Evolutionary conservation across 2,329 filamentous ascomycete genomes (phyloP).

Genomic region (Plenodomus lindquistii): DNA sequence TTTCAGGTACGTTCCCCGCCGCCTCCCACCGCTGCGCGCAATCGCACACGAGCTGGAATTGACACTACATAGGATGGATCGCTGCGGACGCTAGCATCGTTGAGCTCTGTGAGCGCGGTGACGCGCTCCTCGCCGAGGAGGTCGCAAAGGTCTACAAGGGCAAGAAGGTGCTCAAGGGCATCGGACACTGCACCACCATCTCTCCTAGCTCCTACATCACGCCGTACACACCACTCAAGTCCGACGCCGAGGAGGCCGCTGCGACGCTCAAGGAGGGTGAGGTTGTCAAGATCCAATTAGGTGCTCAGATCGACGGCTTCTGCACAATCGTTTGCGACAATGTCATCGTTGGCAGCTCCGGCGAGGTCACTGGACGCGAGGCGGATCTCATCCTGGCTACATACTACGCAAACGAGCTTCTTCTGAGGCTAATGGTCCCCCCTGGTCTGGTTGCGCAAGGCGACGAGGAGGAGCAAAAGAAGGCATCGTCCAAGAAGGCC

Average conservation of each 20-base stretch:
- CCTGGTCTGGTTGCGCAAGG: slow-evolving; percentile 82
- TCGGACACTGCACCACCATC: slow-evolving; percentile 91
- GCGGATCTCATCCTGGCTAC: slow-evolving; percentile 90
- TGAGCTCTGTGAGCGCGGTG: slow-evolving; percentile 91
- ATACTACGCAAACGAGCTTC: slow-evolving; percentile 92
- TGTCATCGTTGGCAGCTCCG: slow-evolving; percentile 70
- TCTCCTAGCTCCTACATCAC: slow-evolving; percentile 94
- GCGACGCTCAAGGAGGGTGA: slow-evolving; percentile 81
- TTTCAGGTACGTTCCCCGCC: slow-evolving; percentile 57
- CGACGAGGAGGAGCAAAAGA: slow-evolving; percentile 93
- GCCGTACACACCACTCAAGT: slow-evolving; percentile 89
- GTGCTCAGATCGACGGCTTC: slow-evolving; percentile 97
- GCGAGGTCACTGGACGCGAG: slow-evolving; percentile 71
- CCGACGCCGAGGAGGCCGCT: slow-evolving; percentile 83
- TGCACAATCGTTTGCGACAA: slow-evolving; percentile 96
- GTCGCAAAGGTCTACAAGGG: slow-evolving; percentile 95
- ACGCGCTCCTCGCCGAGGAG: slow-evolving; percentile 93
- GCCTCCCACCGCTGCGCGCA: slow-evolving; percentile 6
- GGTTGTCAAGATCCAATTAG: slow-evolving; percentile 96
- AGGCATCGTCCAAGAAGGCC: slow-evolving; percentile 77
- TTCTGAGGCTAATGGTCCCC: slow-evolving; percentile 87
- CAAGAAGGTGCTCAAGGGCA: slow-evolving; percentile 95
- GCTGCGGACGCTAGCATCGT: slow-evolving; percentile 90
- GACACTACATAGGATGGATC: slow-evolving; percentile 61
- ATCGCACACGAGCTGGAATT: slow-evolving; percentile 18